phyloP scores from a whole-genome alignment of 345 rosid genomes.

The Geranium rotundifolium region DNA sequence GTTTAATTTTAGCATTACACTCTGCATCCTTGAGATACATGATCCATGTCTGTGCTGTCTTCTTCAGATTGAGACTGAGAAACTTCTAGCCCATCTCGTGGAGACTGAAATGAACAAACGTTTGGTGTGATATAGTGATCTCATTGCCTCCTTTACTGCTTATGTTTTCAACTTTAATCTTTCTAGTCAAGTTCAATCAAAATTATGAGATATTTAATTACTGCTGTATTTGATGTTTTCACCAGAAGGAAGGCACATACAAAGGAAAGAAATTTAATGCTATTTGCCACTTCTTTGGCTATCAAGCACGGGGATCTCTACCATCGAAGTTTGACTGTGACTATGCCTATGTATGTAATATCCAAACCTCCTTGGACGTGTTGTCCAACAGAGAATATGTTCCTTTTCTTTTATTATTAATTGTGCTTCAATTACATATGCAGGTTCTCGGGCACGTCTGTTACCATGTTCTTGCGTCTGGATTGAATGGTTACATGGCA shows the following conservation, averaged over 20 bases:
- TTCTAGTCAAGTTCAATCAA: not conserved
- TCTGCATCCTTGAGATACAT: constrained; percentile 2
- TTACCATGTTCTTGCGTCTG: constrained; percentile 90
- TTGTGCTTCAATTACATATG: not conserved
- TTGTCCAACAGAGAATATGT: no score
- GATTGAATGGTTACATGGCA: constrained; percentile 94
- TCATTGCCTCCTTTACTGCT: not conserved
- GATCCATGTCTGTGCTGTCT: constrained; percentile 9
- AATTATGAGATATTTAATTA: not conserved
- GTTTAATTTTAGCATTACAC: not conserved
- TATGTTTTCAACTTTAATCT: not conserved
- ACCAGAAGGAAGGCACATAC: constrained; percentile 81
- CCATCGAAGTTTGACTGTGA: constrained; percentile 98
- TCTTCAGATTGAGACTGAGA: constrained; percentile 88
- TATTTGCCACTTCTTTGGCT: constrained; percentile 96
- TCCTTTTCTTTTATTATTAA: not conserved
- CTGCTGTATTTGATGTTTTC: not conserved
- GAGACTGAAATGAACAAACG: constrained; percentile 92
- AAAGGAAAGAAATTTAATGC: constrained; percentile 93
- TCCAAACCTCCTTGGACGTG: constrained; percentile 3
- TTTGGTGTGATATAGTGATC: constrained; percentile 30
- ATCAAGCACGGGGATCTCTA: constrained; percentile 97
- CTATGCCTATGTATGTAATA: constrained; percentile 76
- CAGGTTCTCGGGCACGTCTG: constrained; percentile 91
- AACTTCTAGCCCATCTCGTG: constrained; percentile 92